Evolutionary conservation across 75 land plant genomes (phyloP).

Genomic region (Cunninghamia lanceolata): DNA sequence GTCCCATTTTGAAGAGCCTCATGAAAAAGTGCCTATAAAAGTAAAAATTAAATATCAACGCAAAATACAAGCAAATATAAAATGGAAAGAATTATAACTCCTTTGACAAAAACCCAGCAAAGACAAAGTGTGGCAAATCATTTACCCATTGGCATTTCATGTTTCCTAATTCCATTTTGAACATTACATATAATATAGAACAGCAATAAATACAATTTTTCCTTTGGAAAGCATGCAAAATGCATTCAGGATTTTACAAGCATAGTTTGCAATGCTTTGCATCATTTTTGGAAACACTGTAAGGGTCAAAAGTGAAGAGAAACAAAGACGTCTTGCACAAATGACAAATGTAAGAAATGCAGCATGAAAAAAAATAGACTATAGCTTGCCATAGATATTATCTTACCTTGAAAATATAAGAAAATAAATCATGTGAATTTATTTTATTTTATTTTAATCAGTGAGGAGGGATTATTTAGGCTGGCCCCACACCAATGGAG

Average conservation of each 20-base stretch:
- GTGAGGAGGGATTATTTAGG: too few species aligned
- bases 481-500: too few species aligned
- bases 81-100: neutral
- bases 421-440: too few species aligned
- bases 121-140: neutral
- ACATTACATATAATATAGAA: neutral
- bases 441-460: too few species aligned
- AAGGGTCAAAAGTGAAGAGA: neutral
- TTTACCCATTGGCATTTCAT: neutral
- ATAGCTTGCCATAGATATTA: too few species aligned
- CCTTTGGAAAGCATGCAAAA: neutral
- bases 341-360: neutral
- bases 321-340: neutral
- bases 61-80: neutral
- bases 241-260: neutral
- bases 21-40: constrained; percentile 59
- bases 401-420: too few species aligned
- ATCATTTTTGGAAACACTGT: neutral
- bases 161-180: neutral
- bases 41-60: neutral
- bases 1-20: constrained; percentile 76
- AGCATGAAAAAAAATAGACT: neutral
- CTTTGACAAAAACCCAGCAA: neutral
- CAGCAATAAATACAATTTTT: neutral
- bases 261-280: too few species aligned